Conservation (phyloP, 2,329 filamentous ascomycete species). For the Xylariomycetidae sp. region DNA sequence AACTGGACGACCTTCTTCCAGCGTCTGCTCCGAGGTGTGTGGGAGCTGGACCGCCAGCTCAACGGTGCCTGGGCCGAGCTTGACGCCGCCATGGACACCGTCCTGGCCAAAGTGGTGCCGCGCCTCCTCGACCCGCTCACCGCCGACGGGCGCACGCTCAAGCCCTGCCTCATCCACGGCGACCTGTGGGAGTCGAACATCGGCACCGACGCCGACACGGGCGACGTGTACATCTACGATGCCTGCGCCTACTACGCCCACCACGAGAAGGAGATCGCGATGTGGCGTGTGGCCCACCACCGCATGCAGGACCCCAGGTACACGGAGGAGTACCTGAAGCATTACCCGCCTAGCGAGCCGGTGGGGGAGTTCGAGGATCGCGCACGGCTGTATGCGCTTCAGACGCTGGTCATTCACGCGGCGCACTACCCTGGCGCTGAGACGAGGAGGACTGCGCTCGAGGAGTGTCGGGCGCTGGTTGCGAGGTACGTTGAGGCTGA, state of each 20-base stretch:
- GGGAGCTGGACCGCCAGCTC: conserved; percentile 11
- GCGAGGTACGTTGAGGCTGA: no score
- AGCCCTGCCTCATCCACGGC: conserved; percentile 12
- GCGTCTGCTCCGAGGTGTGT: conserved; percentile 16
- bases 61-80: conserved; percentile 18
- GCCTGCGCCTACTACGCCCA: conserved; percentile 16
- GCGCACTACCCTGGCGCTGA: conserved; percentile 9
- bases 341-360: conserved; percentile 16
- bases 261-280: conserved; percentile 15
- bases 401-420: conserved; percentile 17
- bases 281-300: conserved; percentile 5
- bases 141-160: conserved; percentile 11
- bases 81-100: conserved; percentile 11
- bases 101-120: conserved; percentile 10
- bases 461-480: no score
- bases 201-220: conserved; percentile 12
- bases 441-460: conserved; percentile 5
- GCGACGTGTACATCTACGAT: conserved; percentile 13
- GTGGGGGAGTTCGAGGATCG: conserved; percentile 19
- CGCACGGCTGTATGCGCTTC: conserved; percentile 16
- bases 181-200: conserved; percentile 18
- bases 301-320: conserved; percentile 14
- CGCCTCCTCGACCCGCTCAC: conserved; percentile 10
- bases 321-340: conserved; percentile 14
- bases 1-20: conserved; percentile 13